These are phyloP conservation scores for Colletotrichum cordylinicola DNA, from an alignment of 2,329 filamentous ascomycete species.

Conservation along the genomic window DNA sequence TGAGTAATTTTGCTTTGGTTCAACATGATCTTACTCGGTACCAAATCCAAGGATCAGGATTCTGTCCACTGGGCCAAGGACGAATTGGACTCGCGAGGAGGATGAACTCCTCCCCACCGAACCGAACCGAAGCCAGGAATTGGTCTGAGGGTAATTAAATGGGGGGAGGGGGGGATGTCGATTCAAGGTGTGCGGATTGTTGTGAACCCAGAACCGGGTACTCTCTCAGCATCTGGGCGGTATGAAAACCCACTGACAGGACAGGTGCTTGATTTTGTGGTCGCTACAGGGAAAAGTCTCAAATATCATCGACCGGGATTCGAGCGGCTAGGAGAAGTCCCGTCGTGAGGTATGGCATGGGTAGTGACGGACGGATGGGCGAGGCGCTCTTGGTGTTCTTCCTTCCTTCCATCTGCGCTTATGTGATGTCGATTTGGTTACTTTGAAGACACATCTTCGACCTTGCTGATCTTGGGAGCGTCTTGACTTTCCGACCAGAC, in stretches of 20 bases:
- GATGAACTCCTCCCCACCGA: background rate
- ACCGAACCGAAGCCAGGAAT: background rate
- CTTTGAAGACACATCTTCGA: background rate
- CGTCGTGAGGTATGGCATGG: background rate
- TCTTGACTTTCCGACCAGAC: background rate
- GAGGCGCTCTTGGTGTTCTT: background rate
- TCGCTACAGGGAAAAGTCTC: background rate
- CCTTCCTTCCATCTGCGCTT: background rate
- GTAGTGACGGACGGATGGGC: background rate
- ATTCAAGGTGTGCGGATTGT: background rate
- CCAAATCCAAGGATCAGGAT: constrained; percentile 1
- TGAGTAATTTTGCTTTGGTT: background rate
- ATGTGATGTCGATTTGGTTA: background rate
- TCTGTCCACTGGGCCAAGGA: background rate
- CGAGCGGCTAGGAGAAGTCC: background rate
- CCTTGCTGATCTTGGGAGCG: background rate
- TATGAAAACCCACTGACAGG: background rate
- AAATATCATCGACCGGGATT: background rate
- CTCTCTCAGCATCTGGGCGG: background rate
- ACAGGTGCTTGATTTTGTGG: background rate
- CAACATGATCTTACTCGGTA: background rate
- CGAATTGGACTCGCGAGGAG: background rate
- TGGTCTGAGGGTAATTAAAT: background rate
- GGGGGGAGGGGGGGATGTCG: background rate
- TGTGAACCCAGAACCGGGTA: background rate